These are phyloP conservation scores for Ophiostoma perfectum DNA, from an alignment of 2,329 filamentous ascomycete species.

Conservation along the genomic window DNA sequence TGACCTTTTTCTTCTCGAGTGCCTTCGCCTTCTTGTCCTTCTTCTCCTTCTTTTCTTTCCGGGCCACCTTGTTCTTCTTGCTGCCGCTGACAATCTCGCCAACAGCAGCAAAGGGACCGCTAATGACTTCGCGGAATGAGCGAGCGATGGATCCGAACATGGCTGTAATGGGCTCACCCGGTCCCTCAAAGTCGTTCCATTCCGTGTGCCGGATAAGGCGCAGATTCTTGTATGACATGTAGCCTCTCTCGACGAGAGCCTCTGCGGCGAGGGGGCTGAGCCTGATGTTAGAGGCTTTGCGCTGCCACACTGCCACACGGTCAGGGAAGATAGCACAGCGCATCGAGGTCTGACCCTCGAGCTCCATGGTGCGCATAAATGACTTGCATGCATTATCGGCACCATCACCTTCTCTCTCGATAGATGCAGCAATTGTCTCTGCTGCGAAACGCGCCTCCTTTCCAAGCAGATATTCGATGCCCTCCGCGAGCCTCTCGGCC, in stretches of 20 bases:
- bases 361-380: conserved; percentile 57
- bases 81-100: conserved; percentile 33
- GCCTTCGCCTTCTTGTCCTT: conserved; percentile 45
- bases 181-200: conserved; percentile 73
- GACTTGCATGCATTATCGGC: conserved; percentile 62
- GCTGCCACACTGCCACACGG: conserved; percentile 58
- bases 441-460: conserved; percentile 55
- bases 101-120: conserved; percentile 58
- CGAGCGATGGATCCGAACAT: conserved; percentile 56
- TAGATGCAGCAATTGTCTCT: conserved; percentile 54
- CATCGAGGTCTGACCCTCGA: conserved; percentile 51
- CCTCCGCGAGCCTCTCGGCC: conserved; percentile 60
- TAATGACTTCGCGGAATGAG: conserved; percentile 53
- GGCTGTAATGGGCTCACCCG: conserved; percentile 66
- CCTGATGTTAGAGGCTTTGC: conserved; percentile 56
- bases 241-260: conserved; percentile 55
- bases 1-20: conserved; percentile 29
- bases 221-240: conserved; percentile 58
- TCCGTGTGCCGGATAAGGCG: conserved; percentile 61
- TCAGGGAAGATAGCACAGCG: conserved; percentile 61
- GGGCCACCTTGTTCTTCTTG: conserved; percentile 40
- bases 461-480: conserved; percentile 62
- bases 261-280: conserved; percentile 62
- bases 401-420: conserved; percentile 60
- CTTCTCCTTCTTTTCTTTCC: conserved; percentile 43